These are phyloP conservation scores for Gastrolobium bilobum DNA, from an alignment of 306 rosid genomes.

Conservation along the genomic window DNA sequence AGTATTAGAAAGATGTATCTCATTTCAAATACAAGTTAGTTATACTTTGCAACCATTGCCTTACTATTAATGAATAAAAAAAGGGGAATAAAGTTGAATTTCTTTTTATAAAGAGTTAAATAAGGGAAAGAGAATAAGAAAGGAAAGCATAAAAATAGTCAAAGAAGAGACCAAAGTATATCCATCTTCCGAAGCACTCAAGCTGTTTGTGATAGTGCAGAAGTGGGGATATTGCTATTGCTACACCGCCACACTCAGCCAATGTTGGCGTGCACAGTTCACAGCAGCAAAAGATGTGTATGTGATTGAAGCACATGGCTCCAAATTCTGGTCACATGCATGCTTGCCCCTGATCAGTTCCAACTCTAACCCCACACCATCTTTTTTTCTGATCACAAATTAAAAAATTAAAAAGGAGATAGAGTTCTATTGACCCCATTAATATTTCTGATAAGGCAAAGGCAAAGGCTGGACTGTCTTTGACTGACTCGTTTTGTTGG, in stretches of 20 bases:
- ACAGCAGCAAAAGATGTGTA: slow-evolving; percentile 24
- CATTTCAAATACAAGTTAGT: background rate
- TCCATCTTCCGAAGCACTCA: background rate
- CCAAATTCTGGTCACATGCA: slow-evolving; percentile 51
- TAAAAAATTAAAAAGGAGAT: background rate
- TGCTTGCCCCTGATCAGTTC: slow-evolving; percentile 16
- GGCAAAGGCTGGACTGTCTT: slow-evolving; percentile 21
- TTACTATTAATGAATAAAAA: background rate
- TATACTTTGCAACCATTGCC: background rate
- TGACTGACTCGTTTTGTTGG: slow-evolving; percentile 39
- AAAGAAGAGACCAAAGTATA: background rate
- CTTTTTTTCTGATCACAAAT: background rate
- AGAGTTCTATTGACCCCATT: background rate
- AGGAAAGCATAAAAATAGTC: background rate
- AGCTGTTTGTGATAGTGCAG: slow-evolving; percentile 41
- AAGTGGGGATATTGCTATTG: slow-evolving; percentile 50
- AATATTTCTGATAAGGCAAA: slow-evolving; percentile 31
- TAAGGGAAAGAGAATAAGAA: background rate
- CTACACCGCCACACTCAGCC: slow-evolving; percentile 54
- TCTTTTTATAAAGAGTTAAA: slow-evolving; percentile 18
- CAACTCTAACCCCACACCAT: slow-evolving; percentile 38
- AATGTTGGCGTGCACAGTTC: slow-evolving; percentile 53
- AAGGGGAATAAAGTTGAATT: slow-evolving; percentile 40
- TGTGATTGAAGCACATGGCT: slow-evolving; percentile 61
- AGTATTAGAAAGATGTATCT: background rate